Evolutionary conservation across 805 yeast genomes (phyloP), one percentile per base, ranked within the genome.

Genomic region (Blastobotrys robertii): DNA sequence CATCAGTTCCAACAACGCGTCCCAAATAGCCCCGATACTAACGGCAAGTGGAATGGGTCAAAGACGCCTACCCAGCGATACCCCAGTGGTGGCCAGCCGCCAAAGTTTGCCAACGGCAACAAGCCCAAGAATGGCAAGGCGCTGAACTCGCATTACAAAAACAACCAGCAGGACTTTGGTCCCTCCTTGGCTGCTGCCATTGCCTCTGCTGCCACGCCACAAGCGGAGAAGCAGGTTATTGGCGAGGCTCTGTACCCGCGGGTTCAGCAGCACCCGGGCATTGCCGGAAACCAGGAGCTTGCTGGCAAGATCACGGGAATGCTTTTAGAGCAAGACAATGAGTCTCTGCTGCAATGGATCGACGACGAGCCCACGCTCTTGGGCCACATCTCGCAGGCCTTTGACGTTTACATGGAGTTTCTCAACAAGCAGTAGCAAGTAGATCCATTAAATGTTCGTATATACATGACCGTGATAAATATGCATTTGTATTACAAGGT

Each of bases 221-320:
- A 44, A 22, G 63, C 59, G 11, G 59, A 52, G 39, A 55, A 55
- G 48, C 58, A 55, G 44, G 51, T 59, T 29, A 51, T 88, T 63
- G 97, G 97, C 69, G 95, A 88, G 72, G 92, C 84, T 63, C 73
- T 88, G 60, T 86, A 87, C 72, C 84, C 88, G 58, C 81, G 76
- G 72, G 85, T 87, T 54, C 76, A 79, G 50, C 75, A 83, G 55
- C 81, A 86, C 46, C 79, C 82, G 51, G 79, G 81, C 67, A 82
- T 87, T 51, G 76, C 77, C 54, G 87, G 81, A 55, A 78, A 83
- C 50, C 88, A 81, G 64, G 55, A 48, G n/a, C 82, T 92, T 56
- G 95, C 95, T 53, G 94, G 94, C 71, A 84, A 82, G 68, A 80
- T 88, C 60, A 88, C 97, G 50, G 96, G 96, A 69, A 85, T 88